Percentiles rank a stretch among this genome's conserved stretches.
Evolutionary conservation across 352 stramenopile species (phyloP).

Genomic region (Discostella stelligera): DNA sequence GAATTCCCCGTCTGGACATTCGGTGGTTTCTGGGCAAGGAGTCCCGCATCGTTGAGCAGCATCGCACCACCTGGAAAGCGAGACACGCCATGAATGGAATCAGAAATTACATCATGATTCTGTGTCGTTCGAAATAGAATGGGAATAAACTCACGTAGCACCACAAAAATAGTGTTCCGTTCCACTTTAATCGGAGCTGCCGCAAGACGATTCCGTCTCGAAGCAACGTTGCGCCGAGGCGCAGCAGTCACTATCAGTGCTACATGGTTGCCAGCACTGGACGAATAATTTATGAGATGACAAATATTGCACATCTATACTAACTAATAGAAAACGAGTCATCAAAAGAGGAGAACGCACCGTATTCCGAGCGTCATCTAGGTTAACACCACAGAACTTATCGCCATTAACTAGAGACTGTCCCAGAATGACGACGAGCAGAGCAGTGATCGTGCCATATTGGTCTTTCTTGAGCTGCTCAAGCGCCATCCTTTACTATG

Average conservation of each 20-base stretch:
- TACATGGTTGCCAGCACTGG: conserved; percentile 44
- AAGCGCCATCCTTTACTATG: too few species aligned
- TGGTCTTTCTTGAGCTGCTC: too few species aligned
- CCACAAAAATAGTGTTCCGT: conserved; percentile 36
- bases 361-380: conserved; percentile 14
- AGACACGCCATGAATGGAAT: too few species aligned
- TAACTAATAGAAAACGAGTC: neutral
- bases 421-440: conserved; percentile 1
- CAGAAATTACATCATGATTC: neutral
- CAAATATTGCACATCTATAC: neutral
- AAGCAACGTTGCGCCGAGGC: conserved; percentile 13
- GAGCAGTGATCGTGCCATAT: neutral
- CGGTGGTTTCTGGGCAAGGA: conserved; percentile 23
- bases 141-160: conserved; percentile 4
- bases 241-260: conserved; percentile 24
- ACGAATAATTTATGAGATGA: neutral
- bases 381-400: conserved; percentile 36
- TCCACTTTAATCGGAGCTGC: conserved; percentile 16
- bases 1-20: conserved; percentile 25
- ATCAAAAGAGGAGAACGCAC: neutral
- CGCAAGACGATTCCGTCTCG: conserved; percentile 19
- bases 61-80: conserved; percentile 37
- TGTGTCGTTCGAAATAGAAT: neutral
- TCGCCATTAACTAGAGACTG: neutral
- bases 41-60: conserved; percentile 32